Evolutionary conservation across 208 protist species (phyloP).

Genomic region (Porcisia hertigi): DNA sequence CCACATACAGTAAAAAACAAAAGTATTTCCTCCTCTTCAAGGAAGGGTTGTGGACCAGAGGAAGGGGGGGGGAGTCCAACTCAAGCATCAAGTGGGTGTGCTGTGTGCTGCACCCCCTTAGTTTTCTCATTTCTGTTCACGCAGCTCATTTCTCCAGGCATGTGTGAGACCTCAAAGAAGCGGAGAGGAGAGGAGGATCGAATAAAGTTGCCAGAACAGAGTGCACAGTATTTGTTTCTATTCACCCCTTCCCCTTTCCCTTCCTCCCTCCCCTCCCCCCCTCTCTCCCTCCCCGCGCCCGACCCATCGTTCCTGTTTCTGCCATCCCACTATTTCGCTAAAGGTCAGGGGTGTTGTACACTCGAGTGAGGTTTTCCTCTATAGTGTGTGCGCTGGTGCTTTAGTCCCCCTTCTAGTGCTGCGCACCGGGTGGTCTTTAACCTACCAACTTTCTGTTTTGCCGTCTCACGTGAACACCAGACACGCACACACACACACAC

Average conservation of each 20-base stretch:
- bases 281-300: neutral
- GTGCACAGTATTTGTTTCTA: neutral
- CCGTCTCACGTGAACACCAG: neutral
- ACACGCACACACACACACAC: conserved; percentile 6
- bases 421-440: neutral
- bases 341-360: neutral
- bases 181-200: too few species aligned
- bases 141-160: neutral
- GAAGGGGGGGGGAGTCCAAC: neutral
- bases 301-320: neutral
- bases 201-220: neutral
- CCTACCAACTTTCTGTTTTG: neutral
- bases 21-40: too few species aligned
- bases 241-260: neutral
- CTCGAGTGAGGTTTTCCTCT: neutral
- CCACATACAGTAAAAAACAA: too few species aligned
- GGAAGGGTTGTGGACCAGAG: neutral
- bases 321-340: neutral
- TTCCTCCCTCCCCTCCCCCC: neutral
- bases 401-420: too few species aligned
- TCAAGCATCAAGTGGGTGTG: neutral
- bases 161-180: neutral
- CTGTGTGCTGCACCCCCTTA: neutral
- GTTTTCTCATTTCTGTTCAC: neutral
- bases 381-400: too few species aligned